Evolutionary conservation across 2,329 filamentous ascomycete species (phyloP), one percentile per base, ranked within the genome.

Genomic region (Thelonectria blattea): DNA sequence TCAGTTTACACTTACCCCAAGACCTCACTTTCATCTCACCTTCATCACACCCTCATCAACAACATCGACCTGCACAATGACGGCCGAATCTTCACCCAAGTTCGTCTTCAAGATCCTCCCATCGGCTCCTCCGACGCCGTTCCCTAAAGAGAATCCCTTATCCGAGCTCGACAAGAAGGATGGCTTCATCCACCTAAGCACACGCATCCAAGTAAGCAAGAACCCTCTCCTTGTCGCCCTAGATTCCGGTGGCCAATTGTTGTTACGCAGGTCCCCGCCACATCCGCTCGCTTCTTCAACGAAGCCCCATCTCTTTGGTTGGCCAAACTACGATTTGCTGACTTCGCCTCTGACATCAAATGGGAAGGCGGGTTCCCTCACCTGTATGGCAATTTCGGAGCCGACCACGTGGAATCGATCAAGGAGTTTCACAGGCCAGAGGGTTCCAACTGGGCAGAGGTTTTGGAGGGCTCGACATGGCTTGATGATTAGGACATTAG

Each of bases 101-200:
- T 84, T 78, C 63, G 75, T 88, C 64, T 88, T 88, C 80, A 88
- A 89, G 68, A 88, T 89, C 69, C 74, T 86, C 39, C 81, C 84
- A 27, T 65, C 73, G 20, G 78, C 81, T 22, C 85, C 86, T 30
- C 80, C 81, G 8, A 74, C 79, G 20, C 83, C 84, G 2, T 76
- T 88, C 37, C 86, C 86, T 3, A 71, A 76, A 2, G 74, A 78
- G 59, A 83, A 85, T 54, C 85, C 86, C 14, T 78, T 85, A 61
- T 88, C 86, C 12, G 81, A 84, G 34, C 81, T 88, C 46, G 86
- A 89, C 72, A 73, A 75, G 64, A 79, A 83, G 37, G 86, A 88
- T 69, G 85, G 85, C 50, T 89, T 86, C 73, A 77, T 89, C 32
- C 86, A 89, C 66, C 72, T 89, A 15, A 88, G 85, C 69, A 84